These are phyloP conservation scores for Coniochaeta hoffmannii DNA, from an alignment of 2,329 filamentous ascomycete genomes.

Conservation along the genomic window DNA sequence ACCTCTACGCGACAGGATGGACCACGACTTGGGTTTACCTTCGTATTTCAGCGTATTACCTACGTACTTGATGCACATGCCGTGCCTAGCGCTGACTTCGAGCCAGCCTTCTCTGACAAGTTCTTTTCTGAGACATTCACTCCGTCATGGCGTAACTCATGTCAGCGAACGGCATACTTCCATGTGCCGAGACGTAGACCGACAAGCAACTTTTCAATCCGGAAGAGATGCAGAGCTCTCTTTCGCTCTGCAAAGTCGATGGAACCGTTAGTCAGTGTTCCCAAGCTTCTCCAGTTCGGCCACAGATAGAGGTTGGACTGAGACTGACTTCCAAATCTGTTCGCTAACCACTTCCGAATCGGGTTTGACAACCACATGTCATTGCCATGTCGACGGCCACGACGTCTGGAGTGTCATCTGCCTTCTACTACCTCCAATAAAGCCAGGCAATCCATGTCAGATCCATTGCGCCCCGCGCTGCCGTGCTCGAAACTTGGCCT, in stretches of 20 bases:
- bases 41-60: too few relatives aligned
- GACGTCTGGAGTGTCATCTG: slow-evolving; percentile 1
- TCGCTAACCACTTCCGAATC: slow-evolving; percentile 26
- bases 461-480: background rate
- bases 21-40: too few relatives aligned
- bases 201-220: background rate
- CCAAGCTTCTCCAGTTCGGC: background rate
- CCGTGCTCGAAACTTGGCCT: background rate
- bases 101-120: too few relatives aligned
- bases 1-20: too few relatives aligned
- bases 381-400: slow-evolving; percentile 12
- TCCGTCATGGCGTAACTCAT: background rate
- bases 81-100: too few relatives aligned
- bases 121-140: too few relatives aligned
- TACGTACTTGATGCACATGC: too few relatives aligned
- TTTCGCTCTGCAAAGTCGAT: background rate
- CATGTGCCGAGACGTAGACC: background rate
- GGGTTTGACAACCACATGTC: slow-evolving; percentile 11
- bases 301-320: background rate
- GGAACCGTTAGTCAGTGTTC: background rate
- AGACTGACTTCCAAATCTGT: slow-evolving; percentile 18
- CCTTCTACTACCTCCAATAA: background rate
- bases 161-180: background rate
- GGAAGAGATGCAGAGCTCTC: background rate
- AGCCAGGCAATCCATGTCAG: background rate